A percentile compares a stretch with the other conserved stretches of the same genome.
These are phyloP conservation scores for Coemansia sp. DNA, from an alignment of 192 early-diverging fungal genomes.

Conservation along the genomic window DNA sequence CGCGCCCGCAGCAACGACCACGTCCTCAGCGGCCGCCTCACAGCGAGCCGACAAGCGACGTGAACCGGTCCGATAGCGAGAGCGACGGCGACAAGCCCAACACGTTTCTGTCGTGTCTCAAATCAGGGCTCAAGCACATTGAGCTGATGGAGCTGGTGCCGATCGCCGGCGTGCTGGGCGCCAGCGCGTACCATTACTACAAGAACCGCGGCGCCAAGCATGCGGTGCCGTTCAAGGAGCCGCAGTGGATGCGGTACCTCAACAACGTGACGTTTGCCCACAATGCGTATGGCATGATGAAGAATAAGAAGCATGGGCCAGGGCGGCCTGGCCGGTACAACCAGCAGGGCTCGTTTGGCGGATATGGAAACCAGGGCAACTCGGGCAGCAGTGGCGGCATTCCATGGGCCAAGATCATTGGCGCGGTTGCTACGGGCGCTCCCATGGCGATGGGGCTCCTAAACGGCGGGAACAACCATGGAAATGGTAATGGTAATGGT, in stretches of 20 bases:
- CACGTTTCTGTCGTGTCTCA: conserved; percentile 35
- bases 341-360: not conserved
- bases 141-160: conserved; percentile 26
- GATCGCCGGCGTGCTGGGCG: conserved; percentile 27
- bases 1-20: conserved; percentile 2
- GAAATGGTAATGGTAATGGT: not conserved
- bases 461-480: not conserved
- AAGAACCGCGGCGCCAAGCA: conserved; percentile 16
- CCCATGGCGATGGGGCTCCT: not conserved
- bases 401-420: conserved; percentile 23
- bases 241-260: conserved; percentile 35
- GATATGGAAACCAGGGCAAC: not conserved
- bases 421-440: conserved; percentile 19
- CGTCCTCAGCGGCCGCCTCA: conserved; percentile 1
- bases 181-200: conserved; percentile 33
- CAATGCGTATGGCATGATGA: conserved; percentile 21
- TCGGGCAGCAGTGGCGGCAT: conserved; percentile 12
- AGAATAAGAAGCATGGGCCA: not conserved
- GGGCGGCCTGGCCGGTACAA: conserved; percentile 1
- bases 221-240: conserved; percentile 23
- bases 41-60: conserved; percentile 5
- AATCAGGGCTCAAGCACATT: conserved; percentile 30
- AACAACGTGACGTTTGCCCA: conserved; percentile 23
- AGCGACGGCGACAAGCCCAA: conserved; percentile 14
- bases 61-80: conserved; percentile 20